Evolutionary conservation across 352 stramenopile genomes (phyloP), one percentile per base, ranked within the genome.

Genomic region (Phytophthora pinifolia): DNA sequence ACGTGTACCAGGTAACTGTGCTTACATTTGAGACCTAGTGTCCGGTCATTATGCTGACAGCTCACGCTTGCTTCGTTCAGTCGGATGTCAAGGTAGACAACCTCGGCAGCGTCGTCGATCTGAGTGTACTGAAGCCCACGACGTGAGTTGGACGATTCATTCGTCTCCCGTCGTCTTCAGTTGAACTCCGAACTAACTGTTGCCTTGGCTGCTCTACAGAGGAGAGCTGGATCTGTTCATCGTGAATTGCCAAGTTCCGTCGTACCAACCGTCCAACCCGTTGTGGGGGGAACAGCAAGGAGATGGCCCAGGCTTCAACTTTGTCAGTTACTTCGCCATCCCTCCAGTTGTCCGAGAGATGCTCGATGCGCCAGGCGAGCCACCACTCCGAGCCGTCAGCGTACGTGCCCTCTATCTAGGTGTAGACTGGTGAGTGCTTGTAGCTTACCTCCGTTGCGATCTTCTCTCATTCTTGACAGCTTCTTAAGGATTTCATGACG

Each of bases 241-340:
- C 25, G 79, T 93, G 15, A 93, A 91, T 50, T 93, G 80, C 41
- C 83, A 93, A 71, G 83, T 93, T 18, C 83, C 83, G n/a, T 86
- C 73, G 32, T 93, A 93, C 31, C 70, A 87, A 33, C 83, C 83
- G 9, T 85, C 80, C n/a, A 93, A 93, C 59, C 83, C 83, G 9
- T 53, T 93, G 22, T 93, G 83, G 83, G 83, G 83, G 0, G 83
- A 93, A 27, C 84, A 88, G 51, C 75, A 88, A 47, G 76, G 70
- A 15, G 76, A 93, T 46, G 83, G 80, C 15, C 66, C 65, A 31
- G 83, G 83, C 2, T 91, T 91, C 54, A 93, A 91, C 67, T 91
- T 90, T 46, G 67, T 93, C 9, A 87, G 76, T 22, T 93, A 89
- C 52, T 89, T 89, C 59, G 70, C 74, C 5, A 89, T 93, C 36